phyloP scores from a whole-genome alignment of 1,284 basidiomycete species.

The Phylloboletellus chloephorus region DNA sequence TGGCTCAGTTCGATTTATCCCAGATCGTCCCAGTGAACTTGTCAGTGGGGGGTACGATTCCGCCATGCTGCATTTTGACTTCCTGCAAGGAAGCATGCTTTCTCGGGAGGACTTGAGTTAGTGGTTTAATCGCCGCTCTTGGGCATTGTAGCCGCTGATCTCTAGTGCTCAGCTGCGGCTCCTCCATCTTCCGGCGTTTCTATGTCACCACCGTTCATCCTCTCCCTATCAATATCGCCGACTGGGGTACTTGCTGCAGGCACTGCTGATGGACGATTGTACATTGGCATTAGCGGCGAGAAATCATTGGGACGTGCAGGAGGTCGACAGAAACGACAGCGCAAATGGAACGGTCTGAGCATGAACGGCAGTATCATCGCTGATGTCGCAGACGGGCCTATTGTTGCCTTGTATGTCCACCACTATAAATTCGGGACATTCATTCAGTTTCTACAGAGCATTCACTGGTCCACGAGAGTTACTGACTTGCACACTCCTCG shows the following conservation, averaged over 20 bases:
- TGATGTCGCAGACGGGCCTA: slow-evolving; percentile 62
- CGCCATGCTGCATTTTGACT: slow-evolving; percentile 63
- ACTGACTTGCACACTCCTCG: slow-evolving; percentile 55
- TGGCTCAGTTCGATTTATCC: slow-evolving; percentile 61
- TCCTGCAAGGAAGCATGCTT: slow-evolving; percentile 48
- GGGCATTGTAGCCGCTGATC: slow-evolving; percentile 6
- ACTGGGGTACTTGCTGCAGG: slow-evolving; percentile 61
- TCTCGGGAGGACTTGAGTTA: slow-evolving; percentile 58
- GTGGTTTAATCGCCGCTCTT: slow-evolving; percentile 14
- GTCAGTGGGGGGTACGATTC: slow-evolving; percentile 75
- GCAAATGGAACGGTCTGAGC: slow-evolving; percentile 69
- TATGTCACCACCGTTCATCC: slow-evolving; percentile 68
- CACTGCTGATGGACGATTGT: slow-evolving; percentile 68
- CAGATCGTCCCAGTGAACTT: slow-evolving; percentile 60
- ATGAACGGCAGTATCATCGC: slow-evolving; percentile 40
- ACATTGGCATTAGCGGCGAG: slow-evolving; percentile 64
- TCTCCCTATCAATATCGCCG: slow-evolving; percentile 51
- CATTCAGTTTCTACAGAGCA: slow-evolving; percentile 34
- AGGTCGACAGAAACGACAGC: slow-evolving; percentile 47
- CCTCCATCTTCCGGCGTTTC: slow-evolving; percentile 43
- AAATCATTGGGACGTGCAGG: slow-evolving; percentile 34
- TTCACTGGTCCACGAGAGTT: slow-evolving; percentile 46
- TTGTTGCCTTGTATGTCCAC: slow-evolving; percentile 56
- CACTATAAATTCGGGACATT: slow-evolving; percentile 1
- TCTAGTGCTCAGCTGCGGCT: slow-evolving; percentile 33